Evolutionary conservation across 305 asterid genomes (phyloP).

Genomic region (Fraxinus sp.): DNA sequence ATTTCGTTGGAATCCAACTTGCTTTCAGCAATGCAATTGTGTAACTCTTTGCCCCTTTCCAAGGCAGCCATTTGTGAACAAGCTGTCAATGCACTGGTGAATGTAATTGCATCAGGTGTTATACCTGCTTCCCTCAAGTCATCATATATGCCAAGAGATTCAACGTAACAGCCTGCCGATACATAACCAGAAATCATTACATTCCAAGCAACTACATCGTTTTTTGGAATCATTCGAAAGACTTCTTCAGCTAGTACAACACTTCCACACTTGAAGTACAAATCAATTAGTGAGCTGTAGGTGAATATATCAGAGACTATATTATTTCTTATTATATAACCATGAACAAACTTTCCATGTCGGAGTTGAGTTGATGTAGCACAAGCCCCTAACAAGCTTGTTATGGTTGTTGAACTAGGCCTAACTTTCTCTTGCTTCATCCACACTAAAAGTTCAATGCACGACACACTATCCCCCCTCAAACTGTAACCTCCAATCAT

Average conservation of each 20-base stretch:
- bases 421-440: slow-evolving; percentile 45
- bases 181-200: slow-evolving; percentile 83
- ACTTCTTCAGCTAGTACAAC: slow-evolving; percentile 43
- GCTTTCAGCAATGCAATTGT: slow-evolving; percentile 36
- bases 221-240: slow-evolving; percentile 44
- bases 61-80: slow-evolving; percentile 72
- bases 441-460: slow-evolving; percentile 48
- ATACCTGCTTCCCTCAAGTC: slow-evolving; percentile 48
- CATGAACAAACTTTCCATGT: slow-evolving; percentile 66
- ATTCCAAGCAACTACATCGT: slow-evolving; percentile 58
- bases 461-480: slow-evolving; percentile 55
- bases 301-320: slow-evolving; percentile 45
- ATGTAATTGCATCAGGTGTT: slow-evolving; percentile 62
- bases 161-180: slow-evolving; percentile 60
- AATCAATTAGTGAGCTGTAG: slow-evolving; percentile 53
- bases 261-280: slow-evolving; percentile 69
- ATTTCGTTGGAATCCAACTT: slow-evolving; percentile 54
- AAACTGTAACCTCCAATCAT: slow-evolving; percentile 70
- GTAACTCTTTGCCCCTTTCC: slow-evolving; percentile 67
- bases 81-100: slow-evolving; percentile 64
- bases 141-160: slow-evolving; percentile 55
- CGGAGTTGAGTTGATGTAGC: slow-evolving; percentile 54
- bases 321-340: slow-evolving; percentile 48
- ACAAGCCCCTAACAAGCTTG: slow-evolving; percentile 58
- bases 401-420: slow-evolving; percentile 60